Conservation (phyloP, 345 rosid species). For the Orychophragmus violaceus region DNA sequence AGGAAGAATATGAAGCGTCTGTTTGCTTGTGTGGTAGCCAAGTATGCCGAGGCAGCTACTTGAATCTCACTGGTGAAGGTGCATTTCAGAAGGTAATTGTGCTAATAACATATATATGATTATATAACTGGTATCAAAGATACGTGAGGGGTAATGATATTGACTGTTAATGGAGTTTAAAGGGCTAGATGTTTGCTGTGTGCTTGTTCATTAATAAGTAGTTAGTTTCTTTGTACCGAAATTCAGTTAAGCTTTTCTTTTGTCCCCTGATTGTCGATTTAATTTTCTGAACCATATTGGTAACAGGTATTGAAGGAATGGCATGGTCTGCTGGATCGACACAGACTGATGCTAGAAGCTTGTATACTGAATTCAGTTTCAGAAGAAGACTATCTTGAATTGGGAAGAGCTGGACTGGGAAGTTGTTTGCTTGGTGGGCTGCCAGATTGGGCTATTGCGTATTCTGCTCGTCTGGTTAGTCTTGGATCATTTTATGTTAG, state of each 20-base stretch:
- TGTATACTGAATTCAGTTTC: constrained; percentile 75
- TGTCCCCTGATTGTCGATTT: background rate
- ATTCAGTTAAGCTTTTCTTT: background rate
- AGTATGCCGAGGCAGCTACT: constrained; percentile 98
- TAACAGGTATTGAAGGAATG: constrained; percentile 79
- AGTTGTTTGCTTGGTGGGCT: constrained; percentile 97
- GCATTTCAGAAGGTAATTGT: constrained; percentile 81
- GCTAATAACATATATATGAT: constrained; percentile 1
- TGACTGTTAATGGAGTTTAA: background rate
- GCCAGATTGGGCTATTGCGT: constrained; percentile 93
- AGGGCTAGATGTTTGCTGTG: background rate
- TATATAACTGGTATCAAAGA: constrained; percentile 13
- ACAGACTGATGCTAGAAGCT: constrained; percentile 84
- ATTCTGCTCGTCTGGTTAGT: constrained; percentile 92
- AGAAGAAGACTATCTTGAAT: constrained; percentile 94
- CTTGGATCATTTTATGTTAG: constrained; percentile 8
- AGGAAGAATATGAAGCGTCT: constrained; percentile 99
- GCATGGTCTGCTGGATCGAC: constrained; percentile 89
- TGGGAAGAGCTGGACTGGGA: constrained; percentile 96
- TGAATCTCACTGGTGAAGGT: constrained; percentile 98
- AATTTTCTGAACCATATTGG: background rate
- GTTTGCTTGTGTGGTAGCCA: constrained; percentile 99
- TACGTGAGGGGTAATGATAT: constrained; percentile 1
- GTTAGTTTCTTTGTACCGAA: constrained; percentile 5
- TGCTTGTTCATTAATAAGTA: constrained; percentile 1